Base-by-base conservation (phyloP, 805 yeast genomes). In the Barnettozyma pratensis region DNA sequence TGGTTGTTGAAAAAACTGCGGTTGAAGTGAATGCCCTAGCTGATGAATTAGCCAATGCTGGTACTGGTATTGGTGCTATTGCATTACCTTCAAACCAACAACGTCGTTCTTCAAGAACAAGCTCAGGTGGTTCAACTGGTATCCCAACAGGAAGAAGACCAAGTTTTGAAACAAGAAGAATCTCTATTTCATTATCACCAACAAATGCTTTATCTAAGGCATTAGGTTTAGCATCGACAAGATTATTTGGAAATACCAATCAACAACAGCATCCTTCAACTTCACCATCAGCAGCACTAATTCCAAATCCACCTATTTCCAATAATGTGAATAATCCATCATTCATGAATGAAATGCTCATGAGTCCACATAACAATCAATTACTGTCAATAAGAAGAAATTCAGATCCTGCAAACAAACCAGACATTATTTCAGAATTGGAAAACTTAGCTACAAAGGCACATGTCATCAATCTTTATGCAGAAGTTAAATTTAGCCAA, bases 21-120 rank as follows among this genome's bases (percentile, higher is more conserved):
- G 97, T 92, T 4, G 98, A 94, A 63, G 96, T 92, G 7, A 92
- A 92, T 69, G 92, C 96, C 3, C 73, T 94, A 49, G 99, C 99
- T 3, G 98, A 92, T 65, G 97, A 91, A 63, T 70, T 92, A 45
- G 91, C 88, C 12, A 70, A 72, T 50, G 83, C 83, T 3, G 83
- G 82, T 2, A 66, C 72, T 48, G 74, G 77, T 6, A 73, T 75
- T 6, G 73, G 75, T 32, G 82, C 78, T 1, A 73, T 71, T 51
- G 69, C 62, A 61, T 58, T 65, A 14, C 64, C 64, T 37, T 54
- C 12, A 41, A 52, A 42, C 53, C 50, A 45, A 60, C 57, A 59
- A 39, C 59, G 63, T 47, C 65, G 74, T 7, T 63, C 78, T 1
- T 71, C 77, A 50, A 65, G 80, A 48, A 72, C 76, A 0, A 69